Conservation (phyloP, 441 rosid species). For the Adansonia grandidieri region DNA sequence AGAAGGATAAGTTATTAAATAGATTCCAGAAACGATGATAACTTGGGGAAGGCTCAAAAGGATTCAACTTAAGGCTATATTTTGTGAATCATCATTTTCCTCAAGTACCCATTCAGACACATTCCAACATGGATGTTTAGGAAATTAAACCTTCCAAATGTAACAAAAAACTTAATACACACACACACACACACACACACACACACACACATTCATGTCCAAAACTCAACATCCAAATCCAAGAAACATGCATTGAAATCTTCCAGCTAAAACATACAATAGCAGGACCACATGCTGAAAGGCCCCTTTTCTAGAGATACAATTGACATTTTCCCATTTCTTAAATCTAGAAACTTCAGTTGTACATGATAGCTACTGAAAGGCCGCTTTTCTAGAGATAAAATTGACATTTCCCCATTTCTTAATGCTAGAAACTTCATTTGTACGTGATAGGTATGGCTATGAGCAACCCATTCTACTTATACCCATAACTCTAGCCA, state of each 20-base stretch:
- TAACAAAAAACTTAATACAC: neutral
- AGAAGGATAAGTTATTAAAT: neutral
- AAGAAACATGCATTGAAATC: neutral
- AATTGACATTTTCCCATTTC: no score
- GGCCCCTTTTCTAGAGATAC: no score
- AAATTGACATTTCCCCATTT: neutral
- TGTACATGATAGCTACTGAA: no score
- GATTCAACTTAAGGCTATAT: neutral
- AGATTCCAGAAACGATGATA: neutral
- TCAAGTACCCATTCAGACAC: neutral
- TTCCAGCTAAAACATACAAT: neutral
- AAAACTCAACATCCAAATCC: neutral
- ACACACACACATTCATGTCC: neutral
- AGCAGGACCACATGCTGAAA: no score
- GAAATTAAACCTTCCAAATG: neutral
- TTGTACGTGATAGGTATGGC: neutral
- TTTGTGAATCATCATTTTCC: neutral
- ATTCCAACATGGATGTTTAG: neutral
- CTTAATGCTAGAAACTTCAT: neutral
- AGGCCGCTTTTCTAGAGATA: no score
- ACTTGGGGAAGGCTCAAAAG: neutral
- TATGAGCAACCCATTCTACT: neutral
- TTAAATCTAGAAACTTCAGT: no score
- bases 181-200: no score
- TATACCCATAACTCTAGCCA: neutral